Evolutionary conservation across 2,329 filamentous ascomycete species (phyloP), one percentile per base, ranked within the genome.

Genomic region (Aureobasidium namibiae): DNA sequence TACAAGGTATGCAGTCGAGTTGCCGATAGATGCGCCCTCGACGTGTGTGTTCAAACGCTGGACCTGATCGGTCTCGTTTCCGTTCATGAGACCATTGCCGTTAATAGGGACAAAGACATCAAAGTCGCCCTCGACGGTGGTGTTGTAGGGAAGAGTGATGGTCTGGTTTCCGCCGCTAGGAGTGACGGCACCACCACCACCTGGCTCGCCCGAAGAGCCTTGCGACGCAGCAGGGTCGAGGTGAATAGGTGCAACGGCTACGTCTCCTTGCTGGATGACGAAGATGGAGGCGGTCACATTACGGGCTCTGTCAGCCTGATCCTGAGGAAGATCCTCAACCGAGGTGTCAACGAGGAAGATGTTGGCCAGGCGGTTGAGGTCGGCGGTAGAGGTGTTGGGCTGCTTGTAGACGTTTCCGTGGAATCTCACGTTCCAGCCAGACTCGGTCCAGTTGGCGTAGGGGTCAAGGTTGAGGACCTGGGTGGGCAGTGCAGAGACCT

Each of bases 361-460:
- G 64, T 90, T 84, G 60, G 87, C 86, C 3, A 91, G 76, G 38
- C 85, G 77, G 64, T 92, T 80, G 46, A 92, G 75, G 65, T 83
- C 88, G 34, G 76, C 74, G 64, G 83, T 76, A 1, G 80, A 81
- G 34, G 88, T 85, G 61, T 88, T 82, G 1, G 88, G 88, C 62
- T 87, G 81, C 71, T 90, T 91, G 78, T 86, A 92, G n/a, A 91
- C 85, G 67, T 90, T 90, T 65, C 88, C 89, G 64, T 88, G 88
- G 63, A 91, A 82, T 29, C 87, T 80, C 3, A 91, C 79, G 63
- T 85, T 89, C 89, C 89, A 92, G 34, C 86, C 86, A 60, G 83
- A 73, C n/a, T 85, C 77, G 1, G 88, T 91, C 84, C 86, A 92
- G 63, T 92, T 92, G n/a, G 79, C 88, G 11, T 77, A 78, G 2